Conservation (phyloP, 495 filamentous ascomycete species). For the Podospora tetraspora region DNA sequence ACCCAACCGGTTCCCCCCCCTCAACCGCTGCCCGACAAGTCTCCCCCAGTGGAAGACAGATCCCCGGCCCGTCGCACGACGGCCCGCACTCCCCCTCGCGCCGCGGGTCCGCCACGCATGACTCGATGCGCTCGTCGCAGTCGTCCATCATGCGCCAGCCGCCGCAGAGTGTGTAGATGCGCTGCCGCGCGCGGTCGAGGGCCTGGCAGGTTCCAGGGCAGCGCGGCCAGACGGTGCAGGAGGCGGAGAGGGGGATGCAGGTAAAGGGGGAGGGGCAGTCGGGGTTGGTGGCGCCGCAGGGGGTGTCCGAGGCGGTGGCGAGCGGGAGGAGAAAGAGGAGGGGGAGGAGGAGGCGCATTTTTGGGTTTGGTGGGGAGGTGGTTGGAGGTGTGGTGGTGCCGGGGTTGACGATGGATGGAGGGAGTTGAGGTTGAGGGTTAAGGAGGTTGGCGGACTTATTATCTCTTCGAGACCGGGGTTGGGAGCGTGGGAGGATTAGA, state of each 20-base stretch:
- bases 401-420: not conserved
- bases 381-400: not conserved
- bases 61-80: constrained; percentile 14
- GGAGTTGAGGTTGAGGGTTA: not conserved
- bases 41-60: constrained; percentile 14
- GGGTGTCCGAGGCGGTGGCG: not conserved
- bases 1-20: not conserved
- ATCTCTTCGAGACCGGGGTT: too few relatives aligned
- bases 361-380: not conserved
- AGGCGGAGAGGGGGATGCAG: constrained; percentile 15
- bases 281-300: constrained; percentile 8
- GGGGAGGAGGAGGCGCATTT: not conserved
- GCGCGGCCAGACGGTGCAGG: constrained; percentile 14
- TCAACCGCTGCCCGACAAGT: not conserved
- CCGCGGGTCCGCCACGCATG: constrained; percentile 14
- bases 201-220: constrained; percentile 16
- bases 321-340: not conserved
- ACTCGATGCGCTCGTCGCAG: constrained; percentile 16
- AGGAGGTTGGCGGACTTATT: too few relatives aligned
- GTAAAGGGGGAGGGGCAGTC: constrained; percentile 15
- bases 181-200: constrained; percentile 7
- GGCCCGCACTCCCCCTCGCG: constrained; percentile 11
- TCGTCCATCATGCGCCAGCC: constrained; percentile 15
- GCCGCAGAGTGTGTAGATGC: constrained; percentile 19
- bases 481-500: too few relatives aligned